Evolutionary conservation across 1,139 yeast genomes (phyloP).

Genomic region (Williopsis jadinii): DNA sequence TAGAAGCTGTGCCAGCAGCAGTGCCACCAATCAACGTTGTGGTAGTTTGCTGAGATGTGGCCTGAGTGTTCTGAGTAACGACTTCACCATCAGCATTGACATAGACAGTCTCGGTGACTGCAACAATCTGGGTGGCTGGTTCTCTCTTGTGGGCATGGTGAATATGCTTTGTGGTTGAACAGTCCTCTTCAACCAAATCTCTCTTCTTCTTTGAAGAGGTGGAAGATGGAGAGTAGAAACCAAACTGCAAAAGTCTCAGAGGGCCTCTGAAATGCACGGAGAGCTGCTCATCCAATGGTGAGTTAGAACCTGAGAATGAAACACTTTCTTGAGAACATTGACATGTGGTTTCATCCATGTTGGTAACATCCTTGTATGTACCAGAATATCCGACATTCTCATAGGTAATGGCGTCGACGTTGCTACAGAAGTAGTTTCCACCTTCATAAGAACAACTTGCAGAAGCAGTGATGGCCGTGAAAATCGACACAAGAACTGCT

Average conservation of each 20-base stretch:
- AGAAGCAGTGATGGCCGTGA: constrained; percentile 23
- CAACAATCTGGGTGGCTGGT: constrained; percentile 54
- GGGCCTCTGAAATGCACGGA: constrained; percentile 97
- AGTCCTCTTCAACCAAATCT: constrained; percentile 23
- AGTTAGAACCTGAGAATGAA: constrained; percentile 62
- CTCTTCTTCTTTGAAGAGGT: constrained; percentile 29
- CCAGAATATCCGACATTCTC: constrained; percentile 74
- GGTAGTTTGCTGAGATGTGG: constrained; percentile 21
- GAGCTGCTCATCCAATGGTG: constrained; percentile 85
- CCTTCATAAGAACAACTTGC: constrained; percentile 38
- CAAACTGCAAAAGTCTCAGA: constrained; percentile 68
- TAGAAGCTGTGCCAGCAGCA: constrained; percentile 19
- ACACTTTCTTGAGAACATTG: constrained; percentile 44
- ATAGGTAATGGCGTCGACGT: constrained; percentile 63
- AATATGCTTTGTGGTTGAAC: constrained; percentile 31
- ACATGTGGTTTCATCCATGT: constrained; percentile 65
- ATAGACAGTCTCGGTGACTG: constrained; percentile 69
- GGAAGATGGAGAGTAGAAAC: constrained; percentile 51
- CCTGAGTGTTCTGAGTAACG: constrained; percentile 8
- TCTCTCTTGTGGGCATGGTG: constrained; percentile 59
- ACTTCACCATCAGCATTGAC: constrained; percentile 49
- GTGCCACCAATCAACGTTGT: constrained; percentile 23
- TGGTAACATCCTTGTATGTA: constrained; percentile 63
- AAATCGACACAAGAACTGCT: constrained; percentile 18
- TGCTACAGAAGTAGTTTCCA: constrained; percentile 81